Percentiles rank a stretch among this genome's conserved stretches.
Conservation (phyloP, 495 filamentous ascomycete species). For the Glonium stellatum region DNA sequence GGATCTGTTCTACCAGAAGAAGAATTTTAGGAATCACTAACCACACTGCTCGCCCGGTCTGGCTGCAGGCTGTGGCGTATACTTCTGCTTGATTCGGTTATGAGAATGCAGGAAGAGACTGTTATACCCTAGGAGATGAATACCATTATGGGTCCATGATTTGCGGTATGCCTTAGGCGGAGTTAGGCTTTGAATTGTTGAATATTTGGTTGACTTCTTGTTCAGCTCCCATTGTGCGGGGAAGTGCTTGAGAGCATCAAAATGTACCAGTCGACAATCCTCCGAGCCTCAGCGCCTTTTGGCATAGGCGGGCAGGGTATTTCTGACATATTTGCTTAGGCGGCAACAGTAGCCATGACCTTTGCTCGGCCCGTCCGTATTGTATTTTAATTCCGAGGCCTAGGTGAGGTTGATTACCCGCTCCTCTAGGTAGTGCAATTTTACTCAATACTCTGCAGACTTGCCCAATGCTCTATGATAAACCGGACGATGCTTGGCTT, state of each 20-base stretch:
- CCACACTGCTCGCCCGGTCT: background rate
- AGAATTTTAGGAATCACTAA: slow-evolving; percentile 66
- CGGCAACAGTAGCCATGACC: no score
- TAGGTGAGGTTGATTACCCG: no score
- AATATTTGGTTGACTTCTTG: background rate
- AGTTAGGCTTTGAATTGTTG: background rate
- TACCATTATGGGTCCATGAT: background rate
- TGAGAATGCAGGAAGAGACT: background rate
- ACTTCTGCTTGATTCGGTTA: background rate
- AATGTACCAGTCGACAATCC: background rate
- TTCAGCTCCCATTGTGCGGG: background rate
- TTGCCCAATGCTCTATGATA: no score
- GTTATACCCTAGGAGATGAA: background rate
- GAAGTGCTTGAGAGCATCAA: background rate
- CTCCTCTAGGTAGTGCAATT: no score
- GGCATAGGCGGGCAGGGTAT: no score
- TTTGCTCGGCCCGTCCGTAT: no score
- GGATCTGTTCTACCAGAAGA: slow-evolving; percentile 84
- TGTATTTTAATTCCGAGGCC: no score
- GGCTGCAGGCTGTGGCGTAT: background rate
- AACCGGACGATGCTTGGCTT: no score
- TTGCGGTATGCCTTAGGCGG: background rate
- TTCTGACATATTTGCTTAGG: no score
- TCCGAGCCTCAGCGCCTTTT: background rate
- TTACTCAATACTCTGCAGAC: no score